Base-by-base conservation (phyloP, 208 protist species). In the Borovskyia barvae region DNA sequence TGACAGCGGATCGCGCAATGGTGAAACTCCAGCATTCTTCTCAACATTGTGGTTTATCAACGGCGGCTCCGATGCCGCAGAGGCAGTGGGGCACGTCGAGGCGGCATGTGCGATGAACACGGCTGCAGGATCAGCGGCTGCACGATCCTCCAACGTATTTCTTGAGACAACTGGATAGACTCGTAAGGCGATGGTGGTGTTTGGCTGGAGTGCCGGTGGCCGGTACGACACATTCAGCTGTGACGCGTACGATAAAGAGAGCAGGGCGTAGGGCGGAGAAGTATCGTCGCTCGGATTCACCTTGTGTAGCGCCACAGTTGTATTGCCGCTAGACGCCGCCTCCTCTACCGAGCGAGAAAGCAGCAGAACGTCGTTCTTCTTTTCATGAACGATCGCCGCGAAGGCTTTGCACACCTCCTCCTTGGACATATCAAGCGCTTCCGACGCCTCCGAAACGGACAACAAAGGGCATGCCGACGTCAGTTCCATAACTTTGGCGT, bases 81-180 rank as follows among this genome's bases (percentile, higher is more conserved):
- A n/a, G n/a, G n/a, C n/a, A n/a, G n/a, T n/a, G n/a, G n/a, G n/a
- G n/a, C n/a, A n/a, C n/a, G n/a, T n/a, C n/a, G n/a, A n/a, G n/a
- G n/a, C n/a, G n/a, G n/a, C n/a, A n/a, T n/a, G n/a, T n/a, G n/a
- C n/a, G n/a, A n/a, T n/a, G n/a, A n/a, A n/a, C n/a, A n/a, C n/a
- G n/a, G n/a, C n/a, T n/a, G n/a, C n/a, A n/a, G n/a, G n/a, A n/a
- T n/a, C n/a, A 12, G 14, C 54, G 15, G 19, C 29, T 9, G 46
- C 5, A 17, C 54, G 63, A 17, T 2, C 52, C 49, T 62, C 63
- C 63, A 70, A 40, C 6, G 41, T 54, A 8, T 15, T 20, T 3
- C 63, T 47, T 8, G 63, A 56, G 24, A 62, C 63, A 3, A 70
- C 20, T 17, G 63, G 63, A 43, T 70, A 70, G 14, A 19, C 12